Percentiles rank a stretch among this genome's conserved stretches.
phyloP scores from a whole-genome alignment of 2,329 filamentous ascomycete genomes.

The Trichoderma atroviride region DNA sequence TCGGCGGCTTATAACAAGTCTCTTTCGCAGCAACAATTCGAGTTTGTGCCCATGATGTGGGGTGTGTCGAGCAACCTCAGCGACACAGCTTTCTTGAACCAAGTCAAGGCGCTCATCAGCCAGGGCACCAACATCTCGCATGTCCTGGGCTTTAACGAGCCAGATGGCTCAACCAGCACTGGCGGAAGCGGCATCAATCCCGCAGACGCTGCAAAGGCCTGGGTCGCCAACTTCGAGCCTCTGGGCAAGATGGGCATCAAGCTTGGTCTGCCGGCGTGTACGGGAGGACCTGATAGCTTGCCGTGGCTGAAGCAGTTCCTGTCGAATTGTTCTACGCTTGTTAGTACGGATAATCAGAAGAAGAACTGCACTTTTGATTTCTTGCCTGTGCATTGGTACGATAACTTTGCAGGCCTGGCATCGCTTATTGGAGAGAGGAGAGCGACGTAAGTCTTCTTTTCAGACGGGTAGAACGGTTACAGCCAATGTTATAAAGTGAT shows the following conservation, averaged over 20 bases:
- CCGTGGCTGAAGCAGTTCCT: constrained; percentile 70
- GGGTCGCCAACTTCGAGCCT: constrained; percentile 73
- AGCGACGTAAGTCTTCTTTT: constrained; percentile 37
- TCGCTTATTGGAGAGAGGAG: constrained; percentile 62
- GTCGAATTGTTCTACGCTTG: constrained; percentile 61
- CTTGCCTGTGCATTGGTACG: constrained; percentile 68
- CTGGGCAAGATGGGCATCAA: constrained; percentile 65
- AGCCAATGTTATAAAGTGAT: background rate
- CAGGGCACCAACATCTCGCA: constrained; percentile 62
- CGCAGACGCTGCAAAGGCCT: constrained; percentile 63
- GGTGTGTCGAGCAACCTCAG: constrained; percentile 54
- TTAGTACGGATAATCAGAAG: constrained; percentile 46
- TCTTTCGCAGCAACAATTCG: constrained; percentile 57
- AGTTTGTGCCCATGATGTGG: constrained; percentile 85
- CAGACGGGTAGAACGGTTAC: background rate
- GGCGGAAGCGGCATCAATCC: constrained; percentile 68
- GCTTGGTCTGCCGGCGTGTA: constrained; percentile 71
- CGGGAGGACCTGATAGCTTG: constrained; percentile 61
- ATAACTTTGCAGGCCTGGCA: constrained; percentile 68
- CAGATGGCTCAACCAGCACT: constrained; percentile 58
- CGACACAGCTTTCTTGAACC: constrained; percentile 62
- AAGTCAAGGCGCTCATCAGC: constrained; percentile 58
- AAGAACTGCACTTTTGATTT: constrained; percentile 65
- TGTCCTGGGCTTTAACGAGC: constrained; percentile 79
- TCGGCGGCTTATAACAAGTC: constrained; percentile 52